Percentiles rank a stretch among this genome's conserved stretches.
phyloP scores from a whole-genome alignment of 192 early-diverging fungal species.

The Coemansia sp. region DNA sequence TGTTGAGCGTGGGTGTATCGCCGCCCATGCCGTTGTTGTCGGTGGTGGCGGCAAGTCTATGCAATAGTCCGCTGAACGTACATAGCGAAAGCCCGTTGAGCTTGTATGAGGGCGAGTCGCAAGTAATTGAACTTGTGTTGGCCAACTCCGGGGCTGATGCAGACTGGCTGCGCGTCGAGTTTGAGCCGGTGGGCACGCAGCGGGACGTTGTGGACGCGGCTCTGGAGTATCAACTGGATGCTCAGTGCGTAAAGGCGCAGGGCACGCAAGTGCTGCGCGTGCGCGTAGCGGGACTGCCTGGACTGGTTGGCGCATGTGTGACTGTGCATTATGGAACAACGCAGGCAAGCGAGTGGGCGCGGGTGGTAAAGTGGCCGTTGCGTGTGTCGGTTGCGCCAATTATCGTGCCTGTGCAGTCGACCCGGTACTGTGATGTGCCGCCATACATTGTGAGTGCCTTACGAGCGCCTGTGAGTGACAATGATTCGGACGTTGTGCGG shows the following conservation, averaged over 20 bases:
- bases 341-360: constrained; percentile 17
- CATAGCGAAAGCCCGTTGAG: constrained; percentile 33
- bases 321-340: constrained; percentile 28
- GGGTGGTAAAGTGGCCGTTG: constrained; percentile 39
- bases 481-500: constrained; percentile 6
- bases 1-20: constrained; percentile 20
- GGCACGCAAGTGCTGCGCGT: constrained; percentile 14
- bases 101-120: constrained; percentile 44
- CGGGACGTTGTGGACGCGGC: constrained; percentile 36
- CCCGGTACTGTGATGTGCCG: constrained; percentile 30
- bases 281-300: constrained; percentile 27
- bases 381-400: constrained; percentile 32
- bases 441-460: constrained; percentile 28
- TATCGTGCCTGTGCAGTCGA: constrained; percentile 10
- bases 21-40: constrained; percentile 28
- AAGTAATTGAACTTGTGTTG: constrained; percentile 19
- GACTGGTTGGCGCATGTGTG: constrained; percentile 23
- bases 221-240: constrained; percentile 17
- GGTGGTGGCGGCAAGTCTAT: constrained; percentile 13
- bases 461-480: background rate
- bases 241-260: background rate
- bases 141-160: constrained; percentile 22
- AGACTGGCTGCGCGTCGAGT: constrained; percentile 17
- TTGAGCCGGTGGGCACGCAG: constrained; percentile 31
- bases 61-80: constrained; percentile 7